Evolutionary conservation across 2,329 filamentous ascomycete genomes (phyloP).

Genomic region (Xylaria sp.): DNA sequence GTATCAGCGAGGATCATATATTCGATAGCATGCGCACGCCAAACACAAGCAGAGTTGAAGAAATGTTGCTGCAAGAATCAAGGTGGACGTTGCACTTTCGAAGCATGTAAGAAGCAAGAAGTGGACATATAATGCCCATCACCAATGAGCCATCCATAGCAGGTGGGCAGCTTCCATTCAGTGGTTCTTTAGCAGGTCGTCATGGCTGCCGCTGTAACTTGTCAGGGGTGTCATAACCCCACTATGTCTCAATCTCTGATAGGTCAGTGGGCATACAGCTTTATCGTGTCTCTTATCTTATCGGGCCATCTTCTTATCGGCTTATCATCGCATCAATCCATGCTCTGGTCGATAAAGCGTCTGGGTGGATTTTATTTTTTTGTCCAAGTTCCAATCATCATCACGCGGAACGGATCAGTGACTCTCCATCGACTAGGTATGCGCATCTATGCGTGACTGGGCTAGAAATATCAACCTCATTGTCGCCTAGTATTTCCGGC

Average conservation of each 20-base stretch:
- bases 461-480: background rate
- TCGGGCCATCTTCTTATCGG: background rate
- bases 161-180: too few species aligned
- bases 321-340: background rate
- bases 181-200: background rate
- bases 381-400: background rate
- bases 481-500: background rate
- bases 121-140: background rate
- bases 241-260: background rate
- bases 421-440: background rate
- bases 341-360: too few species aligned
- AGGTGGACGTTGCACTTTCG: constrained; percentile 5
- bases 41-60: background rate
- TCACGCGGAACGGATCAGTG: too few species aligned
- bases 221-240: too few species aligned
- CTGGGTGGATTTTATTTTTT: background rate
- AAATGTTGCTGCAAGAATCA: constrained; percentile 1
- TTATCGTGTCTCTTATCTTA: background rate
- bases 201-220: background rate
- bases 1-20: background rate
- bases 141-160: too few species aligned
- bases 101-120: constrained; percentile 1
- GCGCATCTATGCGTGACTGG: background rate
- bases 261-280: background rate
- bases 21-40: background rate